A percentile compares a stretch with the other conserved stretches of the same genome.
These are phyloP conservation scores for Ceraceosorus bombacis DNA, from an alignment of 1,284 basidiomycete species.

Conservation along the genomic window DNA sequence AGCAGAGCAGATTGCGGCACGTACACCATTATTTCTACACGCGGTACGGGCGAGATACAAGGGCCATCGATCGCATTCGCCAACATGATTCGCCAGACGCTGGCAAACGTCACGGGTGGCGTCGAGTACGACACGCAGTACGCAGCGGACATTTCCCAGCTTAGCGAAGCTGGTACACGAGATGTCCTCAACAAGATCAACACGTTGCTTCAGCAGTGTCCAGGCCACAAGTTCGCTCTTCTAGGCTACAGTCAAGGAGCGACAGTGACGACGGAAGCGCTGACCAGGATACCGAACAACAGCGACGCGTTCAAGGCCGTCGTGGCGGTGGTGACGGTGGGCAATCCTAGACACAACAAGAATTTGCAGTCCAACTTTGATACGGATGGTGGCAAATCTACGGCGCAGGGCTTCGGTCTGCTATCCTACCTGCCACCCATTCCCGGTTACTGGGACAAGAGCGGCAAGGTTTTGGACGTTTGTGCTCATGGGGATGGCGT, in stretches of 20 bases:
- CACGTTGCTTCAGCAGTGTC: conserved; percentile 10
- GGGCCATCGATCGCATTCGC: conserved; percentile 32
- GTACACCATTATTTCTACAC: not conserved
- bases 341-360: conserved; percentile 41
- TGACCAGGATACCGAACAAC: conserved; percentile 19
- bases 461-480: not conserved
- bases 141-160: conserved; percentile 32
- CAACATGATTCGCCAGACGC: conserved; percentile 26
- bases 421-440: not conserved
- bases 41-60: conserved; percentile 15
- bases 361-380: conserved; percentile 43
- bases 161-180: conserved; percentile 26
- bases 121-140: conserved; percentile 42
- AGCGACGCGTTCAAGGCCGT: conserved; percentile 22
- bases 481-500: not conserved
- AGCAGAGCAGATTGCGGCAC: too few species aligned
- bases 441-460: not conserved
- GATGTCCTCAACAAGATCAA: conserved; percentile 27
- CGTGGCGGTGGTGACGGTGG: conserved; percentile 45
- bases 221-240: conserved; percentile 22
- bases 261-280: conserved; percentile 36
- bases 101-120: conserved; percentile 20
- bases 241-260: conserved; percentile 39
- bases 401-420: conserved; percentile 2
- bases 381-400: conserved; percentile 26